Conservation (phyloP, 2,329 filamentous ascomycete species). For the Fusarium subtropicale region DNA sequence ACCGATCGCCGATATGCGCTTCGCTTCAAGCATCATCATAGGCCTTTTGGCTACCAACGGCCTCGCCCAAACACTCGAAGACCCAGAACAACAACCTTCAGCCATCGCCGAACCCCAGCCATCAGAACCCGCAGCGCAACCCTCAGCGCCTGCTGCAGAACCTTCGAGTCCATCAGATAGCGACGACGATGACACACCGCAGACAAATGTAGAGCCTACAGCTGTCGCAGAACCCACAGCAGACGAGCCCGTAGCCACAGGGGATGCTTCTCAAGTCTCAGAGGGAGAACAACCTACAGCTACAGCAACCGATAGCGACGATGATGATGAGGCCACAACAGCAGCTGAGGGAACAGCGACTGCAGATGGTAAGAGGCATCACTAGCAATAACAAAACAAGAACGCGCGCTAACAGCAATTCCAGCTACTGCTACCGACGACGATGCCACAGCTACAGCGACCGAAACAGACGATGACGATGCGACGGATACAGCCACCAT, state of each 20-base stretch:
- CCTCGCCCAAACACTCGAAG: slow-evolving; percentile 28
- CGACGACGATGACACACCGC: neutral
- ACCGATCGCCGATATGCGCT: slow-evolving; percentile 24
- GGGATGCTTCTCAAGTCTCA: slow-evolving; percentile 12
- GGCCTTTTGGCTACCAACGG: slow-evolving; percentile 32
- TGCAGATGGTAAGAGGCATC: slow-evolving; percentile 20
- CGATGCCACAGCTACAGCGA: slow-evolving; percentile 9
- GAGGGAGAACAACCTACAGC: slow-evolving; percentile 10
- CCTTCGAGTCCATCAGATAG: slow-evolving; percentile 1
- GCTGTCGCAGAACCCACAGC: slow-evolving; percentile 11
- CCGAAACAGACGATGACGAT: slow-evolving; percentile 1
- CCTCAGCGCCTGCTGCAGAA: slow-evolving; percentile 17
- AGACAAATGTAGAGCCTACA: slow-evolving; percentile 6
- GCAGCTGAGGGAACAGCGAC: slow-evolving; percentile 17
- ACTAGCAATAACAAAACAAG: neutral
- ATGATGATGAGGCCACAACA: slow-evolving; percentile 8
- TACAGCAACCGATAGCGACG: slow-evolving; percentile 1
- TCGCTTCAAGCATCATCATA: slow-evolving; percentile 29
- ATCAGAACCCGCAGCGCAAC: slow-evolving; percentile 26
- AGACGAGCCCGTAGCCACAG: slow-evolving; percentile 8
- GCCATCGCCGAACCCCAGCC: slow-evolving; percentile 23
- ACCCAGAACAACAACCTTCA: slow-evolving; percentile 8
- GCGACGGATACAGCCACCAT: slow-evolving; percentile 11
- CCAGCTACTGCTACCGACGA: slow-evolving; percentile 25
- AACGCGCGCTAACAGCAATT: neutral